Evolutionary conservation across 2,329 filamentous ascomycete species (phyloP), one percentile per base, ranked within the genome.

Genomic region (Colletotrichum filicis): DNA sequence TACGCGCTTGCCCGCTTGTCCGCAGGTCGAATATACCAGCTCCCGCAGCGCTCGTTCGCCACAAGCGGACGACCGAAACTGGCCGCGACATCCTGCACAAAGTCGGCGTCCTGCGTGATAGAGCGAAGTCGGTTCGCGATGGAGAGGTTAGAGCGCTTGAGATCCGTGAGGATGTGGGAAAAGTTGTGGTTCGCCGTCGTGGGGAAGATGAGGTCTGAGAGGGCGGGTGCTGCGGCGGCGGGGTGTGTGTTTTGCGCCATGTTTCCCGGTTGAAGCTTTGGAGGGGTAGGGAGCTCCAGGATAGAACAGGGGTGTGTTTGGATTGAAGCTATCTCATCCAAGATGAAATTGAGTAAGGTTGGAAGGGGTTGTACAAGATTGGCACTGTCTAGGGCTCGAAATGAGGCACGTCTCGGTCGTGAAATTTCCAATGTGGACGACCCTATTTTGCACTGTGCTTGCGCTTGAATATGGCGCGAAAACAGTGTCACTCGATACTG

Each of bases 41-140:
- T 96, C 0, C 97, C 97, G 81, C 97, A 98, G 73, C 97, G 90
- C 85, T 98, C 95, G 80, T 99, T 99, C 35, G 96, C 95, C 16
- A 98, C 87, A 1, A 98, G 85, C 0, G 95, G 95, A 1, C 96
- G 85, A 3, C 78, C 77, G 3, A 87, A 90, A 0, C 87, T 85
- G 1, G 82, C 80, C 1, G 90, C 88, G 0, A 95, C 92, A 8
- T 85, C 80, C 28, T 85, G 81, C 26, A 97, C 94, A 80, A 98
- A 98, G 1, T 81, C 81, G 9, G 95, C 92, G 82, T 98, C 97
- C 32, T 88, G 84, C 73, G 87, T 85, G 80, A 98, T 96, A 32
- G 95, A 98, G 35, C 85, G 84, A 14, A 99, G 90, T 19, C 96
- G 93, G 84, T 98, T 98, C 76, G 90, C 88, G 75, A 97, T 90